Evolutionary conservation across 345 rosid species (phyloP), one percentile per base, ranked within the genome.

Genomic region (Hibiscus tridactylites): DNA sequence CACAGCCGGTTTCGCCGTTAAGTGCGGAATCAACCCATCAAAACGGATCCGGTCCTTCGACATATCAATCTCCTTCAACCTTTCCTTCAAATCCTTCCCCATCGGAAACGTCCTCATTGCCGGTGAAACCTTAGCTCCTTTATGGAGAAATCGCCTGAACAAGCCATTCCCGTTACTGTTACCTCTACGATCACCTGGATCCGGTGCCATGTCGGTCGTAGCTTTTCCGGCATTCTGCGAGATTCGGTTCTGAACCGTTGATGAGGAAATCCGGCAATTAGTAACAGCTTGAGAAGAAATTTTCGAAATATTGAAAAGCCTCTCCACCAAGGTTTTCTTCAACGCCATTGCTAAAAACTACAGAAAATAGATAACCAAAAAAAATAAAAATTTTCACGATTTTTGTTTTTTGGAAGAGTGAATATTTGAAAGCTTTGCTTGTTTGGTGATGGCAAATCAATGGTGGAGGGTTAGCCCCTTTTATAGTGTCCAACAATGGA

Each of bases 131-230:
- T 78, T 61, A 2, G 91, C 85, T 47, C 81, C 71, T 75, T 78
- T 79, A 79, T 92, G 97, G 42, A 92, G 85, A 75, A 88, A 86
- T 26, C 96, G 81, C 68, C 87, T 85, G 83, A 85, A 85, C 0
- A 84, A 61, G 4, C 87, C 86, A 0, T 75, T 73, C 6, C 70
- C 70, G 58, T 16, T 15, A 15, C 24, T 21, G 15, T 28, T 47
- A 21, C 3, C 52, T 2, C 17, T 63, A 7, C 37, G 74, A 58
- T 90, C 95, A 77, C 97, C 93, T 6, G 91, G 89, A 60, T 89
- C 91, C 3, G 72, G 85, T 11, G 86, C 80, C 72, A 84, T 74
- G 79, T 68, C 58, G 76, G 80, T 71, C 80, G 68, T 56, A 77
- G 81, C 24, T 56, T 80, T 77, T 17, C 79, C 71, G 37, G 81